Evolutionary conservation across 2,329 filamentous ascomycete genomes (phyloP), one percentile per base, ranked within the genome.

Genomic region (Penicillium fuscoglaucum): DNA sequence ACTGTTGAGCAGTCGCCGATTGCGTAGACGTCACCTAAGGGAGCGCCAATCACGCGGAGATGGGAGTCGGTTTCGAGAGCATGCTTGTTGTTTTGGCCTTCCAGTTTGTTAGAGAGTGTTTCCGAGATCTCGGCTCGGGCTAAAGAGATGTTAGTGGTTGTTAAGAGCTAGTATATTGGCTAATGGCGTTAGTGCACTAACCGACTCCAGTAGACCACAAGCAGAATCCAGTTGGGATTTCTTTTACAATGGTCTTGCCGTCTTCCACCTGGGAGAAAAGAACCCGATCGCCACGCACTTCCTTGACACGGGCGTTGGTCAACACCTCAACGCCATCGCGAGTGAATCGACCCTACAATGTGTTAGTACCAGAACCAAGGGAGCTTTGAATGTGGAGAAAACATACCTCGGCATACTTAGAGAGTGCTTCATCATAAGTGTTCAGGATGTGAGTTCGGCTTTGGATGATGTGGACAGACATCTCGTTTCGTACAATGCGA

Each of bases 1-100:
- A 99, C 93, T 0, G 96, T 99, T 7, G 91, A 83, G 78, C 95
- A 98, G 77, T 99, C 95, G 15, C 95, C 95, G 61, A 99, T 92
- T 48, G 93, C 93, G 71, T 99, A 99, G 24, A 99, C 92, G 61
- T 98, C 93, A 39, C 95, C 95, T 0, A 98, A 78, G 0, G 95
- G 95, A 0, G 95, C 86, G 53, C 95, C 95, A 59, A 89, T 90
- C 0, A 99, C 80, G 41, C 95, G 91, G 9, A 98, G 87, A 72
- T 99, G 93, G 1, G 91, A 87, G 73, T 99, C 95, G 0, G 95
- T 99, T 74, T 98, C 95, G 9, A 99, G 83, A 2, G 96, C 95
- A 72, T 95, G 93, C 40, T 84, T 86, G 78, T 99, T 99, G 63
- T 86, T 92, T 74, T 99, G 95, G 15, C 79, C 77, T 5, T 88